Conservation (phyloP, 1,139 yeast species). For the Trichomonascaceae sp. region DNA sequence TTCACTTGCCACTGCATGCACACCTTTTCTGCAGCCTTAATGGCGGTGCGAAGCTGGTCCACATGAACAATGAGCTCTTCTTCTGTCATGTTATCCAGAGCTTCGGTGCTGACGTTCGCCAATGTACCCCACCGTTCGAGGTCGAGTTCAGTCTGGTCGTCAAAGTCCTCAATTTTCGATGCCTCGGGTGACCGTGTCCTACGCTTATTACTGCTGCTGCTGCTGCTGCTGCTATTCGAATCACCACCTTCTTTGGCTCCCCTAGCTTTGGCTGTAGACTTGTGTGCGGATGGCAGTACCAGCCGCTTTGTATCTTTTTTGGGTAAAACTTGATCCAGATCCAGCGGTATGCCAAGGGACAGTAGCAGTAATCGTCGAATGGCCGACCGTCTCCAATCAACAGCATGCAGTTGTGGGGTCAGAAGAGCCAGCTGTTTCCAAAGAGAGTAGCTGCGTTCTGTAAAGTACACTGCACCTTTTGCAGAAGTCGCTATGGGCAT, state of each 20-base stretch:
- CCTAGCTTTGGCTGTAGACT: constrained; percentile 1
- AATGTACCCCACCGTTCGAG: constrained; percentile 21
- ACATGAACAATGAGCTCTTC: constrained; percentile 21
- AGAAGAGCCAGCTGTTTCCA: constrained; percentile 24
- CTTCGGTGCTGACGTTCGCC: constrained; percentile 22
- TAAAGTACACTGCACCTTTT: constrained; percentile 13
- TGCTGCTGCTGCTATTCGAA: too few species aligned
- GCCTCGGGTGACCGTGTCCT: too few species aligned
- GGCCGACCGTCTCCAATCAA: constrained; percentile 47
- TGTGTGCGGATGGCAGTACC: constrained; percentile 18
- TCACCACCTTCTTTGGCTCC: neutral
- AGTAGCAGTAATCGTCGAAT: constrained; percentile 44
- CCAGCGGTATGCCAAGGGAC: constrained; percentile 46
- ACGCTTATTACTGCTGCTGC: too few species aligned
- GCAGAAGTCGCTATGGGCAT: constrained; percentile 1
- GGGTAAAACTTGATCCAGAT: constrained; percentile 38
- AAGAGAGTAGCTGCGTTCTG: constrained; percentile 20
- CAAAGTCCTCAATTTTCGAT: constrained; percentile 3
- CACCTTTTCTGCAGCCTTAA: constrained; percentile 25
- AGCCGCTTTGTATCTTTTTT: constrained; percentile 20
- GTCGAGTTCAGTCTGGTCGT: constrained; percentile 13
- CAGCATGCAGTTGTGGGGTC: constrained; percentile 14
- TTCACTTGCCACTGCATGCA: constrained; percentile 39
- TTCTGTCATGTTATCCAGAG: constrained; percentile 24
- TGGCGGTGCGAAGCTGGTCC: constrained; percentile 17